Percentiles rank a stretch among this genome's conserved stretches.
Conservation (phyloP, 2,329 filamentous ascomycete species). For the Tolypocladium tundrense region DNA sequence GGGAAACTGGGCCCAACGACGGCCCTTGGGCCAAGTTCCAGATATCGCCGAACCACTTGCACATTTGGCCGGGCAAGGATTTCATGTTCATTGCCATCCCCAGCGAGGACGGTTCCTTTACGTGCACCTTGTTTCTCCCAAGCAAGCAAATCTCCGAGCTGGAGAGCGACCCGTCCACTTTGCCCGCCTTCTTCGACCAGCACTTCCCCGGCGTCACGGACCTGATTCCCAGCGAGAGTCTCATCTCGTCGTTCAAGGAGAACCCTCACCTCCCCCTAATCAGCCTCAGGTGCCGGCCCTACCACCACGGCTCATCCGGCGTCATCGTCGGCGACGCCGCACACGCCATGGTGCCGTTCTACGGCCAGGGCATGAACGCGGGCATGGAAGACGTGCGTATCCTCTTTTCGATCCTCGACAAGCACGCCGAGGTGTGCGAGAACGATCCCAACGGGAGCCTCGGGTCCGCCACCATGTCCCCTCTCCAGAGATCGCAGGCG, state of each 20-base stretch:
- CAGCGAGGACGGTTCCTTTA: slow-evolving; percentile 77
- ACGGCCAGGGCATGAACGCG: slow-evolving; percentile 96
- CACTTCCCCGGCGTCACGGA: slow-evolving; percentile 81
- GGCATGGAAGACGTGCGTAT: slow-evolving; percentile 89
- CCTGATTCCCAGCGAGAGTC: slow-evolving; percentile 55
- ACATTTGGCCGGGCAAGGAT: slow-evolving; percentile 90
- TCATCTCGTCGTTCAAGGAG: slow-evolving; percentile 62
- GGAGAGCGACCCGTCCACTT: slow-evolving; percentile 46
- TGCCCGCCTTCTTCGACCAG: slow-evolving; percentile 66
- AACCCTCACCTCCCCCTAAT: slow-evolving; percentile 92
- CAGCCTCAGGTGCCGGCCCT: slow-evolving; percentile 82
- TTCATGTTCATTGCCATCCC: slow-evolving; percentile 99
- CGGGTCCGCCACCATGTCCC: slow-evolving; percentile 31
- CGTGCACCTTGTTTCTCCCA: slow-evolving; percentile 86
- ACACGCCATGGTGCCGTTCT: slow-evolving; percentile 97
- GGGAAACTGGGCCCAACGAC: slow-evolving; percentile 14
- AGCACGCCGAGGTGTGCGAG: slow-evolving; percentile 39
- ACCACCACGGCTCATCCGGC: slow-evolving; percentile 66
- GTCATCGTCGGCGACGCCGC: slow-evolving; percentile 90
- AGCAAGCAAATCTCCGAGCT: slow-evolving; percentile 58
- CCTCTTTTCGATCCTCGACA: slow-evolving; percentile 73
- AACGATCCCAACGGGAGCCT: slow-evolving; percentile 27
- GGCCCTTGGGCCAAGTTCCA: slow-evolving; percentile 45
- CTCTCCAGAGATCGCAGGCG: slow-evolving; percentile 50
- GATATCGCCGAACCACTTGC: slow-evolving; percentile 86